Base-by-base conservation (phyloP, 805 yeast genomes). In the Deakozyma indianensis region DNA sequence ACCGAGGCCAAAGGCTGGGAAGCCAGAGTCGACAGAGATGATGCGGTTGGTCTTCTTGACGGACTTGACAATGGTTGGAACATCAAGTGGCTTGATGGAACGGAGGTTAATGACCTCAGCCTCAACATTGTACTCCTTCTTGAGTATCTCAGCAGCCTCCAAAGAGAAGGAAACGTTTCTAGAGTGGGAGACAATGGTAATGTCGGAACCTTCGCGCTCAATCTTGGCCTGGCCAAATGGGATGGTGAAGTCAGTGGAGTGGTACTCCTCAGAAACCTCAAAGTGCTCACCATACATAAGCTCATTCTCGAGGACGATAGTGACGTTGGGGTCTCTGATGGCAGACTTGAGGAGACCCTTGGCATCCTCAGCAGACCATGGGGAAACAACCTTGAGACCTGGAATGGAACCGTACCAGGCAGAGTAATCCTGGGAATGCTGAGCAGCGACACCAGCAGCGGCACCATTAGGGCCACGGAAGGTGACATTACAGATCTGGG, bases 391-490 rank as follows among this genome's bases (percentile, higher is more conserved):
- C 74, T 92, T 92, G 65, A 92, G 75, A 65, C 99, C 99, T 50
- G 99, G 99, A 57, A 92, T 87, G 44, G 94, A 73, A 54, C 96
- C 97, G 70, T 92, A 92, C 98, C 98, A 92, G 45, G 96, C 87
- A 47, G 95, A 75, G 67, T 78, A 92, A 70, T 87, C 94, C 71
- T 92, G 99, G 23, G 98, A 92, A 71, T 92, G 99, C 71, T 92
- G 99, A 48, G 99, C 99, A 58, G 78, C 99, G 56, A 92, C 98
- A 77, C 97, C 97, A 43, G 96, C 96, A 56, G 98, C 96, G 43
- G 98, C 96, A 69, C 98, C 99, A 68, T 92, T 92, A 51, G 99
- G 97, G 60, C 99, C 99, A 71, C 99, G 82, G 75, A 92, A 92
- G 46, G 95, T 88, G 62, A 90, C 85, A 69, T 85, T 88, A 74